A percentile compares a stretch with the other conserved stretches of the same genome.
Conservation (phyloP, 1,139 yeast species). For the Petasospora fabianii region DNA sequence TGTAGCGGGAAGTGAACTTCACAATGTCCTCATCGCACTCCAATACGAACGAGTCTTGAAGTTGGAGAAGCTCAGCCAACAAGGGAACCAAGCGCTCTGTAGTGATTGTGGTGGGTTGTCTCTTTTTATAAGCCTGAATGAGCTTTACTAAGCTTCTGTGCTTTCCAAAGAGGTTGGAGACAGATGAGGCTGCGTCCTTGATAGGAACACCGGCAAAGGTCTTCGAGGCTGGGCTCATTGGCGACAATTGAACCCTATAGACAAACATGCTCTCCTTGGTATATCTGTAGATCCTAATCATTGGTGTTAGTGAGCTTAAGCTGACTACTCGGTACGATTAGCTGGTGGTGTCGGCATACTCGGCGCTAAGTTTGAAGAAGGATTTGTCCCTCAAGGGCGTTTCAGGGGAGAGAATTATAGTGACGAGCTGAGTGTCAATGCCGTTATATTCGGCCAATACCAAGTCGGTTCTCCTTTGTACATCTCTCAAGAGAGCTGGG, state of each 20-base stretch:
- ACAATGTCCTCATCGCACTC: conserved; percentile 9
- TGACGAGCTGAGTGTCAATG: background rate
- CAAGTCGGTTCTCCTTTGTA: background rate
- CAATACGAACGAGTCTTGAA: background rate
- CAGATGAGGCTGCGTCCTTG: conserved; percentile 4
- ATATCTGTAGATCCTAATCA: conserved; percentile 1
- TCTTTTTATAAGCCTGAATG: conserved; percentile 6
- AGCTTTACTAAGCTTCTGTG: conserved; percentile 7
- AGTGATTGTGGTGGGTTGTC: background rate
- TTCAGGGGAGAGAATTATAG: conserved; percentile 1
- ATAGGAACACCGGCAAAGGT: background rate
- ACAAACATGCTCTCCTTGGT: background rate
- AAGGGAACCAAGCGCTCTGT: conserved; percentile 1
- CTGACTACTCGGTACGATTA: background rate
- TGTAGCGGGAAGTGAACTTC: conserved; percentile 3
- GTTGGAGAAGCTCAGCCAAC: conserved; percentile 4
- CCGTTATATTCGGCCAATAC: background rate
- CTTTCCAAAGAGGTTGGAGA: conserved; percentile 6
- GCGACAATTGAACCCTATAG: conserved; percentile 3
- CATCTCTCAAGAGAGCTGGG: conserved; percentile 3
- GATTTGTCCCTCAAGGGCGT: conserved; percentile 3
- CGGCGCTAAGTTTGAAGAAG: conserved; percentile 9
- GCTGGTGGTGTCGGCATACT: conserved; percentile 3
- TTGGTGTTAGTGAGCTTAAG: background rate
- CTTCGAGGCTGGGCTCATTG: conserved; percentile 3